phyloP scores from a whole-genome alignment of 2,329 filamentous ascomycete genomes.

The Nemania bipapillata region DNA sequence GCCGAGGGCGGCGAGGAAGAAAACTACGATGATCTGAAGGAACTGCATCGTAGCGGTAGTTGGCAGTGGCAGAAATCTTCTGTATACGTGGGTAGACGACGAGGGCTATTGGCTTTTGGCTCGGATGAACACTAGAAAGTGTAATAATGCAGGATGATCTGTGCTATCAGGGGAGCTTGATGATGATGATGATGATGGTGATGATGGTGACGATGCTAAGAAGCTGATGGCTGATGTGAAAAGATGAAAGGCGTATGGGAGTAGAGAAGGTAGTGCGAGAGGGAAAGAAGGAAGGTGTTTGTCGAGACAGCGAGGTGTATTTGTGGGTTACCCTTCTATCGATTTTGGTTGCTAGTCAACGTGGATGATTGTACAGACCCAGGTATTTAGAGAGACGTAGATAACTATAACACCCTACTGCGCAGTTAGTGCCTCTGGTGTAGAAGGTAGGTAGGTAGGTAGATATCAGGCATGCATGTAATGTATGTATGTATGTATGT shows the following conservation, averaged over 20 bases:
- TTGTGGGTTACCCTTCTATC: slow-evolving; percentile 23
- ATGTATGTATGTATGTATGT: neutral
- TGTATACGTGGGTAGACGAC: slow-evolving; percentile 26
- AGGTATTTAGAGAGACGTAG: slow-evolving; percentile 3
- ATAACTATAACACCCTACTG: neutral
- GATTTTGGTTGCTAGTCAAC: slow-evolving; percentile 30
- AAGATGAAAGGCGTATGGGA: slow-evolving; percentile 2
- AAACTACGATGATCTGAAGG: slow-evolving; percentile 42
- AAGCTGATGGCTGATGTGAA: neutral
- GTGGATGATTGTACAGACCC: slow-evolving; percentile 1
- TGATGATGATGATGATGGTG: slow-evolving; percentile 1
- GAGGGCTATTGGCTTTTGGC: slow-evolving; percentile 22
- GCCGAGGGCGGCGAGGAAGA: slow-evolving; percentile 43
- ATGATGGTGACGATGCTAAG: too few species aligned
- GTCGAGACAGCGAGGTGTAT: slow-evolving; percentile 20
- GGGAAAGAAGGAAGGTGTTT: slow-evolving; percentile 20
- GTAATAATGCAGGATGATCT: neutral
- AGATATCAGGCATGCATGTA: too few species aligned
- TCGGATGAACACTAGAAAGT: slow-evolving; percentile 18
- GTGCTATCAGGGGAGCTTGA: slow-evolving; percentile 7
- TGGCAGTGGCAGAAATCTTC: slow-evolving; percentile 9
- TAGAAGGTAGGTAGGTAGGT: neutral
- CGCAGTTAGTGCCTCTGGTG: neutral
- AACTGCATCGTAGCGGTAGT: slow-evolving; percentile 47
- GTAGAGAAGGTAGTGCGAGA: neutral